A percentile compares a stretch with the other conserved stretches of the same genome.
Conservation (phyloP, 2,329 filamentous ascomycete species). For the Rutstroemia sp. region DNA sequence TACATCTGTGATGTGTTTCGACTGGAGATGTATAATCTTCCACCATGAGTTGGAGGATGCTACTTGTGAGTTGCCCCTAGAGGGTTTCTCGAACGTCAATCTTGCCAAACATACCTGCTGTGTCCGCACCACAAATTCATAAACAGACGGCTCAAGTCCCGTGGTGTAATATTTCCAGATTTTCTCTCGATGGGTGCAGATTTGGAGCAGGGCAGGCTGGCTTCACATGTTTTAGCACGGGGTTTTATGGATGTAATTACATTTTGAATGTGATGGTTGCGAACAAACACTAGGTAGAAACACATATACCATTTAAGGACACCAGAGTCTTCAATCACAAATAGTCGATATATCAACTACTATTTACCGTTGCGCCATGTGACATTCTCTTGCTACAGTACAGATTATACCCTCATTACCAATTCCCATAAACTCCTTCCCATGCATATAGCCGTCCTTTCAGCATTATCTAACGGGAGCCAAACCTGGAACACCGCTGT, state of each 20-base stretch:
- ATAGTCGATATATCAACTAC: neutral
- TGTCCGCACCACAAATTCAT: slow-evolving; percentile 1
- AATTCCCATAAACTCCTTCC: slow-evolving; percentile 4
- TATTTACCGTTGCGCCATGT: neutral
- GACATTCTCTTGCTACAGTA: slow-evolving; percentile 4
- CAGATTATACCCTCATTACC: slow-evolving; percentile 5
- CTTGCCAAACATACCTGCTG: slow-evolving; percentile 1
- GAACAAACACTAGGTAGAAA: slow-evolving; percentile 4
- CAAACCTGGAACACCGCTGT: slow-evolving; percentile 56
- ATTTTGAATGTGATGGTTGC: slow-evolving; percentile 6
- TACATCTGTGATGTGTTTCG: neutral
- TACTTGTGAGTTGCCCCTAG: neutral
- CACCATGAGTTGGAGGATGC: neutral
- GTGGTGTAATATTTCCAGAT: neutral
- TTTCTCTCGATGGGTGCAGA: slow-evolving; percentile 5
- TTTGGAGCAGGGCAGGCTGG: slow-evolving; percentile 2
- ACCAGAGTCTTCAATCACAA: slow-evolving; percentile 1
- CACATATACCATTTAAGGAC: neutral
- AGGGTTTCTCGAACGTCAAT: neutral
- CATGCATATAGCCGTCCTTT: slow-evolving; percentile 1
- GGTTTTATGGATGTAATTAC: slow-evolving; percentile 3
- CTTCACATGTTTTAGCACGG: slow-evolving; percentile 3
- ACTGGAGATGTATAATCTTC: neutral
- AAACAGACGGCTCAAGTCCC: slow-evolving; percentile 5
- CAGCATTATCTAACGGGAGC: slow-evolving; percentile 28